Evolutionary conservation across 2,329 filamentous ascomycete genomes (phyloP).

Genomic region (Diaporthe longicolla): DNA sequence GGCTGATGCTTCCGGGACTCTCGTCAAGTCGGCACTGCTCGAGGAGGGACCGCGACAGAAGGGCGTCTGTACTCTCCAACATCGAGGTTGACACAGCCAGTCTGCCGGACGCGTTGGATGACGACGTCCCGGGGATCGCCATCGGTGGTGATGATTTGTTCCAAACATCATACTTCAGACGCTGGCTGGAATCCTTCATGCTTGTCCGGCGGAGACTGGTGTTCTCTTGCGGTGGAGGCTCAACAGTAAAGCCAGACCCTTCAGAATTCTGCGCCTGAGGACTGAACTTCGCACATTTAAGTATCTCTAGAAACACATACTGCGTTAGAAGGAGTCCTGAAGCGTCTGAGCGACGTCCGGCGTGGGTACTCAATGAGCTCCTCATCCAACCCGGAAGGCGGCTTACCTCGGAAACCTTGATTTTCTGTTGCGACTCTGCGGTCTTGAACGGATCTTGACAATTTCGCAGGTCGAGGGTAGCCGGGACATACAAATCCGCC

Average conservation of each 20-base stretch:
- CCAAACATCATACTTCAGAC: conserved; percentile 31
- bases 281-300: neutral
- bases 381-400: neutral
- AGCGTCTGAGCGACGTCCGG: neutral
- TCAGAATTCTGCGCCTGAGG: neutral
- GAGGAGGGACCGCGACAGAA: conserved; percentile 35
- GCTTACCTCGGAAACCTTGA: conserved; percentile 4
- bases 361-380: no score
- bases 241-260: neutral
- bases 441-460: neutral
- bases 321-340: neutral
- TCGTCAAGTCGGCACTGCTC: conserved; percentile 38
- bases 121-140: conserved; percentile 13
- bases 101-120: neutral
- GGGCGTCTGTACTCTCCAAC: conserved; percentile 28
- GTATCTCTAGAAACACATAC: neutral
- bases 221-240: neutral
- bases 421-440: neutral
- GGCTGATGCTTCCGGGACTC: neutral
- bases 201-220: neutral
- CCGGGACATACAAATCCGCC: conserved; percentile 63
- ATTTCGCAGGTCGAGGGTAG: conserved; percentile 58
- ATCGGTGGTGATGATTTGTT: conserved; percentile 19
- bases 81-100: conserved; percentile 26
- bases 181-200: neutral